Conservation (phyloP, 2,329 filamentous ascomycete species). For the Monosporascus sp. region DNA sequence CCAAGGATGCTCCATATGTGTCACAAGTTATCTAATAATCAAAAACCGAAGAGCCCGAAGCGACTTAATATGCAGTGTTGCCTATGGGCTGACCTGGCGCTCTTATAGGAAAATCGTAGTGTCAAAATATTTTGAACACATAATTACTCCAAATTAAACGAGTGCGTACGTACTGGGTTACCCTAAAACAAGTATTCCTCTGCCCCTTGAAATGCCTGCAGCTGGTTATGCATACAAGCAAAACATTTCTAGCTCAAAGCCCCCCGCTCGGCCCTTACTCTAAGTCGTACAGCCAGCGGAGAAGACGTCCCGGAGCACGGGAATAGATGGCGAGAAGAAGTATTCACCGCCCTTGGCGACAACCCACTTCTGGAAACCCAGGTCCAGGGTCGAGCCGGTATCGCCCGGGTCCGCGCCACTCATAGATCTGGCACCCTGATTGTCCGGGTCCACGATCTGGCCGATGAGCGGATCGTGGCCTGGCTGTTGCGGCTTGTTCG, state of each 20-base stretch:
- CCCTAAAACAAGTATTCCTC: no score
- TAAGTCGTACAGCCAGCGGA: background rate
- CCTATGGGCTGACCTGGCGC: no score
- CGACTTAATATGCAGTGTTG: no score
- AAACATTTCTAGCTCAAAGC: background rate
- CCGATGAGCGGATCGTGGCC: slow-evolving; percentile 34
- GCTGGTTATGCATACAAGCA: no score
- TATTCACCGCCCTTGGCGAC: slow-evolving; percentile 39
- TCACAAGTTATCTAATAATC: no score
- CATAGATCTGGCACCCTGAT: slow-evolving; percentile 18
- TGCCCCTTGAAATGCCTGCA: no score
- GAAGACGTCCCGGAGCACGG: slow-evolving; percentile 12
- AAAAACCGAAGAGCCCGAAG: no score
- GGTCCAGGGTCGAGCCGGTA: slow-evolving; percentile 7
- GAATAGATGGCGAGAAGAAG: slow-evolving; percentile 39
- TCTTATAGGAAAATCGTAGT: no score
- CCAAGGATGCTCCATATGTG: no score
- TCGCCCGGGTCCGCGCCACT: slow-evolving; percentile 19
- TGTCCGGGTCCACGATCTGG: slow-evolving; percentile 15
- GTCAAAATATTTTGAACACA: no score
- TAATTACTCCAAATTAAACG: no score
- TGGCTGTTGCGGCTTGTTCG: slow-evolving; percentile 11
- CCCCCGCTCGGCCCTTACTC: background rate
- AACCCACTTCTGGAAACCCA: slow-evolving; percentile 32
- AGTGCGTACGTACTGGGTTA: no score